Base-by-base conservation (phyloP, 129 eudicot genomes). In the Helianthus tuberosus region DNA sequence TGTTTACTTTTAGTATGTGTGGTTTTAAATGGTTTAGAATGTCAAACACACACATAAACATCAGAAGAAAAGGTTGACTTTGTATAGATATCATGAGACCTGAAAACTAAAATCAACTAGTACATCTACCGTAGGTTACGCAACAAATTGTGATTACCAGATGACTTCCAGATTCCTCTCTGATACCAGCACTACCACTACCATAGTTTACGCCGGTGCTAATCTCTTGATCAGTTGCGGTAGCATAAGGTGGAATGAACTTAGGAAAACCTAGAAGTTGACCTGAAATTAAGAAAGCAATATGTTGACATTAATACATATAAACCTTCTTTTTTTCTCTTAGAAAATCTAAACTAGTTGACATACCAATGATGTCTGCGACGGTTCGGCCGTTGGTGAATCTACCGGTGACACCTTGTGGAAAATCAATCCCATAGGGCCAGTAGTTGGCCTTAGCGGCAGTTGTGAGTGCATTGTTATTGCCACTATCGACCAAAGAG, bases 341-440 rank as follows among this genome's bases (percentile, higher is more conserved):
- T 41, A 41, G 4, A 41, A 39, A 41, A 5, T 41, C 6, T 25
- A 38, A 58, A 8, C 10, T 4, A 58, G 64, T 58, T 58, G 58
- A 39, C 38, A 6, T 8, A 88, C 96, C 86, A 0, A 87, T 64
- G 43, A 74, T 49, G 78, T 91, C 96, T 0, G 80, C 84, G 1
- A 64, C 27, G 0, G 71, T 88, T 11, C 68, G 75, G 3, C 90
- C 90, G 32, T 91, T 89, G 78, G 84, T 59, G 65, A 91, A 91
- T 63, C 97, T 69, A 59, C 92, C 97, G 5, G 88, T 86, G 2
- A 83, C 75, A 0, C 87, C 96, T 5, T 7, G 74, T 5, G 86
- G 85, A 66, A 77, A 86, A 73, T 91, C 97, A 43, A 86, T 55
- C 27, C 97, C 95, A 23, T 88, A 91, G 3, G 97, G 97, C 5